These are phyloP conservation scores for Dactylorhiza incarnata DNA, from an alignment of 106 monocot species.

Conservation along the genomic window DNA sequence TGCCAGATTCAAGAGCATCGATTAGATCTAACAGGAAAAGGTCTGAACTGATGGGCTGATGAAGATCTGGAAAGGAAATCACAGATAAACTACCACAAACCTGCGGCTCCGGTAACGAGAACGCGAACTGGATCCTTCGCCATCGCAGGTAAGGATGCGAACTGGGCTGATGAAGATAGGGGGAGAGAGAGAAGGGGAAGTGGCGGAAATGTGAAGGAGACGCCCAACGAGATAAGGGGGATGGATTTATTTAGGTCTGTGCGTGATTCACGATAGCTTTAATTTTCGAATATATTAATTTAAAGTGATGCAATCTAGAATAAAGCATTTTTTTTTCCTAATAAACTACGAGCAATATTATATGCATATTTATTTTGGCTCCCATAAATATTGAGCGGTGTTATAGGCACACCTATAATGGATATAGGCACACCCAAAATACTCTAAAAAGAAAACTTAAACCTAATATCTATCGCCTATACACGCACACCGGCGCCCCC, in stretches of 20 bases:
- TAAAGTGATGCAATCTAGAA: no score
- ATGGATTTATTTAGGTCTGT: background rate
- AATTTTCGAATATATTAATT: no score
- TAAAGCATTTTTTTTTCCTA: no score
- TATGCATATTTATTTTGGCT: no score
- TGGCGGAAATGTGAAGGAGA: background rate
- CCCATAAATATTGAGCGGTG: no score
- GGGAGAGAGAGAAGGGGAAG: background rate
- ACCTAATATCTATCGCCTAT: no score
- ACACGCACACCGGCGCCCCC: no score
- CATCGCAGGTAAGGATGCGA: conserved; percentile 10
- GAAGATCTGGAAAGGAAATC: background rate
- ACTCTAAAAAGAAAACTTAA: no score
- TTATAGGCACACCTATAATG: no score
- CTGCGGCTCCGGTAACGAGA: conserved; percentile 43
- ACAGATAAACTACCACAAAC: conserved; percentile 10
- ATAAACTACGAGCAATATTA: no score
- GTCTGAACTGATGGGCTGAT: background rate
- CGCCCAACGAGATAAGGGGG: background rate
- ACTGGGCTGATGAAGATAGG: background rate
- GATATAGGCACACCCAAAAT: no score
- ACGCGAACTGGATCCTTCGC: conserved; percentile 36
- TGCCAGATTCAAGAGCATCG: background rate
- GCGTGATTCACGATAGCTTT: background rate
- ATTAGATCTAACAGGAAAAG: background rate